Evolutionary conservation across 768 basidiomycete species (phyloP).

Genomic region (Boletus pseudopeckii): DNA sequence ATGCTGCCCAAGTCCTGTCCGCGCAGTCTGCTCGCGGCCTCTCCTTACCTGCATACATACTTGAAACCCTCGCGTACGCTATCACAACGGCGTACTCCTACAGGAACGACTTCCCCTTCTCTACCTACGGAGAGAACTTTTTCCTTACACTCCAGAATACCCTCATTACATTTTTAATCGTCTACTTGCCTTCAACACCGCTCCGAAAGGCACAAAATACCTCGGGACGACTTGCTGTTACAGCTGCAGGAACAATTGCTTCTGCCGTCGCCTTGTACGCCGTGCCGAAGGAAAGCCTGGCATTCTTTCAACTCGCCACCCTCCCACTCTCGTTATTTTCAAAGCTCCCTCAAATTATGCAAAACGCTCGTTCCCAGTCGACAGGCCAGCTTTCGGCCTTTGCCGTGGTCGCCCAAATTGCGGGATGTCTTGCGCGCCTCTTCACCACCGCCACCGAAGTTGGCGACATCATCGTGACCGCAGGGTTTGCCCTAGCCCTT

Average conservation of each 20-base stretch:
- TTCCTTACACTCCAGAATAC: slow-evolving; percentile 90
- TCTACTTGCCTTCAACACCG: slow-evolving; percentile 49
- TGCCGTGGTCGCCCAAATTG: slow-evolving; percentile 83
- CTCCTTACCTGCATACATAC: slow-evolving; percentile 78
- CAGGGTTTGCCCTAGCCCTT: slow-evolving; percentile 82
- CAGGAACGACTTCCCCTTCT: slow-evolving; percentile 86
- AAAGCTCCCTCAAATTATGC: slow-evolving; percentile 89
- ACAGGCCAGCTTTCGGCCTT: slow-evolving; percentile 95
- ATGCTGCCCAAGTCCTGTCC: slow-evolving; percentile 50
- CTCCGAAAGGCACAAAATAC: slow-evolving; percentile 26
- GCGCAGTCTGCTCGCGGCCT: slow-evolving; percentile 82
- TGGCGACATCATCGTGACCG: slow-evolving; percentile 72
- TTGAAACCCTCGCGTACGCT: slow-evolving; percentile 88
- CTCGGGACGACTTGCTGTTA: slow-evolving; percentile 31
- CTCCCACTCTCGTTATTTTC: slow-evolving; percentile 90
- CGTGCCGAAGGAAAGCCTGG: slow-evolving; percentile 49
- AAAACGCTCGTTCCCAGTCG: slow-evolving; percentile 69
- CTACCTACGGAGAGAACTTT: slow-evolving; percentile 95
- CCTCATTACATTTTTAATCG: slow-evolving; percentile 84
- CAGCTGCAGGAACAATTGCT: slow-evolving; percentile 32
- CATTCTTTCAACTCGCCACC: slow-evolving; percentile 77
- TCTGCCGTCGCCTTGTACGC: slow-evolving; percentile 42
- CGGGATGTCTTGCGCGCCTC: slow-evolving; percentile 85
- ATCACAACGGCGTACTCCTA: slow-evolving; percentile 87
- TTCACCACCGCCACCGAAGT: slow-evolving; percentile 94